Base-by-base conservation (phyloP, 106 monocot species). In the Chionographis japonica region DNA sequence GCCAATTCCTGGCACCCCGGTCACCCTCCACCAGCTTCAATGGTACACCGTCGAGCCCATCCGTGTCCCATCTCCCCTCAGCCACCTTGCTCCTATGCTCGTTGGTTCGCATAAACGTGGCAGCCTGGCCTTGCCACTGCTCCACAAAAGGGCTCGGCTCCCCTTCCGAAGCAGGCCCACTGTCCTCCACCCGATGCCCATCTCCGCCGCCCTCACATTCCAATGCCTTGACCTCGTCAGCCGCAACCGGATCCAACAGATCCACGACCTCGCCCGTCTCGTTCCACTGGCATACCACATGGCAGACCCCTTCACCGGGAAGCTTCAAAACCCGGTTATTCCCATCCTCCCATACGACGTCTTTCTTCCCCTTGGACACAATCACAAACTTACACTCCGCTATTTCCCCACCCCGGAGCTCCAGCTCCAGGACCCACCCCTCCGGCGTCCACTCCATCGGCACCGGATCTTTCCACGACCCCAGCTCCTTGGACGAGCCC, bases 311-410 rank as follows among this genome's bases (percentile, higher is more conserved):
- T 50, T 46, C 54, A 12, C 71, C 40, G 5, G 88, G 95, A n/a
- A 88, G 56, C 36, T 75, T 27, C 50, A 95, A 10, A 12, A 84
- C 66, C 12, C 95, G 71, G 56, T 95, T 95, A n/a, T 61, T 65
- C 27, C 95, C 95, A 9, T 82, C 69, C 70, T 95, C 95, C 95
- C 95, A 95, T 7, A 82, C 46, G 35, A 67, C 53, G 2, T 56
- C 68, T 62, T 85, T 59, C 37, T 77, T 64, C 6, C 69, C 78
- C 15, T 63, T 69, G 12, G 58, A 42, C 36, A 82, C 51, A 3
- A 86, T 72, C 11, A 91, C 79, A 55, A 95, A 95, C 56, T 95
- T 95, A 57, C 51, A 95, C 73, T 95, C 91, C 35, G 84, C 27
- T 0, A 17, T 8, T 6, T 58, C 69, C 10, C 80, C 88, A 1